Evolutionary conservation across 352 stramenopile species (phyloP), one percentile per base, ranked within the genome.

Genomic region (Saprolegnia parasitica): DNA sequence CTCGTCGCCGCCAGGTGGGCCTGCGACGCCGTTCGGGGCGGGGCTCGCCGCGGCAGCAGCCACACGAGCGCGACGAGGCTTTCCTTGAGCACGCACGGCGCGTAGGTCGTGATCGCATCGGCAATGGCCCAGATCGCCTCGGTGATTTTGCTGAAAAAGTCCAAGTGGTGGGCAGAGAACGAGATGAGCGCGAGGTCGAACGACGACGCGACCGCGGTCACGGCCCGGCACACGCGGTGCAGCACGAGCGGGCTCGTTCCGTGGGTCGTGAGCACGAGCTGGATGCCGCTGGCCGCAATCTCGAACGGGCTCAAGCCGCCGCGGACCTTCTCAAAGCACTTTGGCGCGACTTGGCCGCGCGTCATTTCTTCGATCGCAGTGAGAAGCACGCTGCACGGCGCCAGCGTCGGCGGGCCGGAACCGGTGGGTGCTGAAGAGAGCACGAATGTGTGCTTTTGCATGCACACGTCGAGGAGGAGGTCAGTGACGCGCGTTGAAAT

Each of bases 51-150:
- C 0, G 82, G 82, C 10, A 93, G 70, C 35, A 93, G 72, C 85
- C 85, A 93, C 21, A 93, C 81, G 47, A 89, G 80, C 0, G 82
- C 83, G 21, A 80, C 73, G 24, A 93, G 74, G 56, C 77, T 83
- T 56, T 90, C 80, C 23, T 61, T 32, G n/a, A 70, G 13, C 20
- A 70, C 5, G 46, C 63, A 70, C 54, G 60, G 76, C 80, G 0
- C 77, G 76, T 5, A 90, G 71, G 65, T 90, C 88, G 5, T 73
- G 70, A 58, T 88, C 89, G 56, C 21, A 49, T 56, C 89, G 76
- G 78, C 67, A 37, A 86, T 65, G 52, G 74, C 71, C 9, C 76
- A 73, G 40, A 89, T 76, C n/a, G 71, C 71, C 49, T 84, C 72
- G 4, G 73, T 79, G 65, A 89, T 77, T 24, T 78, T 73, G 72